Evolutionary conservation across 116 monocot species (phyloP).

Genomic region (Dioscorea cayenensis): DNA sequence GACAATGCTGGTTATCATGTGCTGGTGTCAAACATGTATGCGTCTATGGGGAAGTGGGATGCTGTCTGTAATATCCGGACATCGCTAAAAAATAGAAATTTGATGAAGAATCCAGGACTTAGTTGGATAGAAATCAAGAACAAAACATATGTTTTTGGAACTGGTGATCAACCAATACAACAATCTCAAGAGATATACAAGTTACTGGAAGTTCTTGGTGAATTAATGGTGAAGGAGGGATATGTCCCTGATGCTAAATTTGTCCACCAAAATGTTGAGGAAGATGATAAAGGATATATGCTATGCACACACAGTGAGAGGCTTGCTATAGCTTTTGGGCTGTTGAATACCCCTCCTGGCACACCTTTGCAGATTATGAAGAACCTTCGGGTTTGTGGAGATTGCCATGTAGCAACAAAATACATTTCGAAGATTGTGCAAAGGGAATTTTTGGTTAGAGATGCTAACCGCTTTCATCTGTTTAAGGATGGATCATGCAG

Average conservation of each 20-base stretch:
- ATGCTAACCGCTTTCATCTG: constrained; percentile 38
- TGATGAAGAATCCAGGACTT: constrained; percentile 12
- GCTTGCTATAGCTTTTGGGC: constrained; percentile 40
- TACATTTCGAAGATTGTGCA: constrained; percentile 31
- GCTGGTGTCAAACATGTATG: constrained; percentile 32
- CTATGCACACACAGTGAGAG: constrained; percentile 35
- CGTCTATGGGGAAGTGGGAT: constrained; percentile 24
- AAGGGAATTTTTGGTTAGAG: constrained; percentile 34
- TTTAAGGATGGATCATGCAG: constrained; percentile 38
- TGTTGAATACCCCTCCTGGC: constrained; percentile 27
- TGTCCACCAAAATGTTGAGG: constrained; percentile 26
- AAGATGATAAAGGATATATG: constrained; percentile 26
- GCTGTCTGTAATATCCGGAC: constrained; percentile 1
- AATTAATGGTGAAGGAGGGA: constrained; percentile 25
- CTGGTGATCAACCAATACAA: constrained; percentile 10
- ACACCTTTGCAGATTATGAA: constrained; percentile 36
- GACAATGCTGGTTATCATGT: constrained; percentile 29
- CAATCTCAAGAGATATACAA: constrained; percentile 3
- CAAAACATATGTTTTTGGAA: constrained; percentile 9
- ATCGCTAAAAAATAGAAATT: constrained; percentile 3
- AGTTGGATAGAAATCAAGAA: constrained; percentile 15
- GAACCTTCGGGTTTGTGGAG: constrained; percentile 37
- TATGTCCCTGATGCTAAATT: constrained; percentile 27
- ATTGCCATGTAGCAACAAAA: constrained; percentile 36
- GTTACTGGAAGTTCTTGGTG: constrained; percentile 15